Percentiles rank a stretch among this genome's conserved stretches.
Evolutionary conservation across 345 rosid species (phyloP).

Genomic region (Nephelium lappaceum): DNA sequence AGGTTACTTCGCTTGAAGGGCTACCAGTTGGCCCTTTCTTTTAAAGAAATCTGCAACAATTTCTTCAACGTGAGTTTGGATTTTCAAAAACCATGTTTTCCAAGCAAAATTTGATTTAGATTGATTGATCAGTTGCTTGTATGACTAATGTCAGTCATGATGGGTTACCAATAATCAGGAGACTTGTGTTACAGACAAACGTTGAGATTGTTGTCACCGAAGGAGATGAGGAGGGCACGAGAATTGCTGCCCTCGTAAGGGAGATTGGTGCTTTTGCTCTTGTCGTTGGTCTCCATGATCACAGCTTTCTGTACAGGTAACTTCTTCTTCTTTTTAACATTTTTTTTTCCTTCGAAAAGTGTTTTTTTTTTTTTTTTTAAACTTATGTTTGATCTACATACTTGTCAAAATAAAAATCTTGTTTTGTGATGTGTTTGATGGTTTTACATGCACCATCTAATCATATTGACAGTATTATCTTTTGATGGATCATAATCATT

Average conservation of each 20-base stretch:
- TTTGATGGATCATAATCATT: neutral
- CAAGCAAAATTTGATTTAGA: neutral
- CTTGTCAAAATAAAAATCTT: neutral
- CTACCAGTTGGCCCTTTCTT: conserved; percentile 58
- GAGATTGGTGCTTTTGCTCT: conserved; percentile 81
- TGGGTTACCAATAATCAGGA: conserved; percentile 1
- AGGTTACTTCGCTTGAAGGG: conserved; percentile 54
- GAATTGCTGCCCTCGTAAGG: conserved; percentile 62
- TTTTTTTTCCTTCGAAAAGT: too few species aligned
- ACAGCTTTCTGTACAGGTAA: conserved; percentile 91
- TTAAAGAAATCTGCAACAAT: conserved; percentile 54
- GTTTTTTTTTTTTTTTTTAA: too few species aligned
- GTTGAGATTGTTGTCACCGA: conserved; percentile 81
- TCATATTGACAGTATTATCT: neutral
- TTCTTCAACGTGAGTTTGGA: conserved; percentile 50
- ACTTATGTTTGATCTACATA: neutral
- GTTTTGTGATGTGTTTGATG: neutral
- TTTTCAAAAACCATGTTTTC: too few species aligned
- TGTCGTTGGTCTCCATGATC: conserved; percentile 86
- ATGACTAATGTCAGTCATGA: conserved; percentile 6
- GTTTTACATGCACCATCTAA: neutral
- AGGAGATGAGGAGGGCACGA: conserved; percentile 76
- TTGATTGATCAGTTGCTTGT: neutral
- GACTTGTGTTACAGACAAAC: conserved; percentile 34
- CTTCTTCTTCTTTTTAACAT: conserved; percentile 3